Evolutionary conservation across 192 early-diverging fungal genomes (phyloP), one percentile per base, ranked within the genome.

Genomic region (Linnemannia zychae): DNA sequence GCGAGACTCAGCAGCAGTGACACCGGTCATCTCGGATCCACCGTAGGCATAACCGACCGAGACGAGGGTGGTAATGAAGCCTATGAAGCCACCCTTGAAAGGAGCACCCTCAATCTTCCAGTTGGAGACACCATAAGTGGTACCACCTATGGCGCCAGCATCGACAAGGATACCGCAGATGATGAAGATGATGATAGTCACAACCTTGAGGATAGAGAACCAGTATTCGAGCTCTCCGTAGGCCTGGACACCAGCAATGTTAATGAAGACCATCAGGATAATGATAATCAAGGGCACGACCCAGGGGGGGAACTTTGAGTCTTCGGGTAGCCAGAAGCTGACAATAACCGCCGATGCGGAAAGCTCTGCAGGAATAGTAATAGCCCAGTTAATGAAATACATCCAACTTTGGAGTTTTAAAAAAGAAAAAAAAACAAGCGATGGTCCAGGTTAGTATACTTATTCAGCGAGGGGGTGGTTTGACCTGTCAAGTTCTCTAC

Each of bases 1-100:
- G 40, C 88, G 79, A 53, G 93, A 93, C 86, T 98, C 97, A 66
- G 95, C 97, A 18, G 96, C 96, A 18, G 96, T 96, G 36, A 98
- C 92, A 65, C 96, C 97, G 37, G 96, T 93, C 47, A 98, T 90
- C 79, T 98, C 97, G 3, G 96, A 96, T 44, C 97, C 97, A 86
- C 94, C 93, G 83, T 95, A 95, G 68, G 96, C 92, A 78, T 95
- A 97, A 46, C 92, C 94, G 20, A 96, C 96, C 0, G 92, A 89
- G 74, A 94, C 90, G 71, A 96, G 92, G 5, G 90, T 89, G 68
- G 86, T 92, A 36, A 96, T 69, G 57, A 95, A 89, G 16, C 91
- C 94, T 15, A 92, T 78, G 69, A 92, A 88, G 46, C 91, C 88
- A 24, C 90, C 92, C 79, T 89, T 90, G 76, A 95, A 93, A 37